Conservation (phyloP, 169 alveolate genomes). For the Hammondia hammondi region DNA sequence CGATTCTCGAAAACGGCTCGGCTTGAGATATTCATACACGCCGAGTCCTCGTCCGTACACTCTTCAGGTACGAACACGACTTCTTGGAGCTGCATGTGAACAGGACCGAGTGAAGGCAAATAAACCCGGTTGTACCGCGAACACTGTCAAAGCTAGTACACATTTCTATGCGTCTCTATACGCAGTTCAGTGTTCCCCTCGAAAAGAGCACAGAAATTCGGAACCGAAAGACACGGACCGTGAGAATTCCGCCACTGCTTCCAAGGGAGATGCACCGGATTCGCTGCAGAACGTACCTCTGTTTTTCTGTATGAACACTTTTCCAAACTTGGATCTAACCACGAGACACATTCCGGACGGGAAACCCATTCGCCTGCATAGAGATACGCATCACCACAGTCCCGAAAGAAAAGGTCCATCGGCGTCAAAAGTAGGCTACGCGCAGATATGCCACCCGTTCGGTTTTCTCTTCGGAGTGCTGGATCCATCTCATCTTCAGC, state of each 20-base stretch:
- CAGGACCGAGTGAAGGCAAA: not conserved
- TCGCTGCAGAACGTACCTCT: not conserved
- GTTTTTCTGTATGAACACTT: slow-evolving; percentile 11
- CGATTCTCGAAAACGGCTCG: slow-evolving; percentile 30
- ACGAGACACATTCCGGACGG: not conserved
- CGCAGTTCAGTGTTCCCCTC: no score
- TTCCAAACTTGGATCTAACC: not conserved
- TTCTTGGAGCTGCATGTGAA: not conserved
- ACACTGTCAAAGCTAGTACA: not conserved
- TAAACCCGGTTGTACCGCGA: not conserved
- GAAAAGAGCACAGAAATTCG: no score
- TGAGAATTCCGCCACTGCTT: no score
- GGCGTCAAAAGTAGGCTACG: no score
- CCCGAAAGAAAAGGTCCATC: no score
- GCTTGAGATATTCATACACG: slow-evolving; percentile 3
- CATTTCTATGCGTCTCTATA: no score
- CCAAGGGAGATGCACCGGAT: not conserved
- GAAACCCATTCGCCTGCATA: not conserved
- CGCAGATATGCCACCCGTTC: no score
- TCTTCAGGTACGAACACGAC: slow-evolving; percentile 70
- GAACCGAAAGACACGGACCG: no score
- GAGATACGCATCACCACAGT: not conserved
- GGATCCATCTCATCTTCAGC: no score
- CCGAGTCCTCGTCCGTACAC: slow-evolving; percentile 47
- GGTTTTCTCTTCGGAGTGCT: no score